These are phyloP conservation scores for Fraxinus nigra DNA, from an alignment of 305 asterid genomes.

Conservation along the genomic window DNA sequence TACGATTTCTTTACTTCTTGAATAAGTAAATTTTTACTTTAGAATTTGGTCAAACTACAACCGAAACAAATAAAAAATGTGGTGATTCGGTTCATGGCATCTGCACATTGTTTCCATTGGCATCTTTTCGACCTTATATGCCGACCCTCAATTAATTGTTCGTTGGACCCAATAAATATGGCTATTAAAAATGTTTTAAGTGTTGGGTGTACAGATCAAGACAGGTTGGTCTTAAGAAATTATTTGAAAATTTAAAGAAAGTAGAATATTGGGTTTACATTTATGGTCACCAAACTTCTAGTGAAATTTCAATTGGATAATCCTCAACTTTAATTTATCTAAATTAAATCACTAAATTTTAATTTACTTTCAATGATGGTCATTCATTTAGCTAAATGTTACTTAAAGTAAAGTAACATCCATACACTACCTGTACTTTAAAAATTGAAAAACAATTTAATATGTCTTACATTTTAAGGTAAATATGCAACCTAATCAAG, in stretches of 20 bases:
- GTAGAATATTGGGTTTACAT: neutral
- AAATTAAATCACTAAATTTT: no score
- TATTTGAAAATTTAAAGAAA: slow-evolving; percentile 1
- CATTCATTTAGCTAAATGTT: no score
- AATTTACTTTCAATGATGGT: no score
- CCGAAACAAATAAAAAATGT: neutral
- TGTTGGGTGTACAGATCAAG: slow-evolving; percentile 28
- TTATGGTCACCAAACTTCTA: neutral
- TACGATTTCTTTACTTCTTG: neutral
- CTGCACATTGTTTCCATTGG: slow-evolving; percentile 30
- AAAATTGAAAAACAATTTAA: neutral
- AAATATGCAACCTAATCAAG: neutral
- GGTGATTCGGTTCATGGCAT: slow-evolving; percentile 27
- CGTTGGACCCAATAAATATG: neutral
- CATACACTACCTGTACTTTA: neutral
- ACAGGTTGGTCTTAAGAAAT: slow-evolving; percentile 25
- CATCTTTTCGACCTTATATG: slow-evolving; percentile 30
- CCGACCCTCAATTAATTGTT: neutral
- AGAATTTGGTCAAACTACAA: neutral
- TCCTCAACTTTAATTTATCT: neutral
- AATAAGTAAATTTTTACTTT: neutral
- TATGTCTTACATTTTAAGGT: neutral
- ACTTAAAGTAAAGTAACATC: neutral
- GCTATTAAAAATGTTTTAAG: neutral
- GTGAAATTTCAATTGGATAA: neutral